Conservation (phyloP, 257 asterid species). For the Datura wrightii region DNA sequence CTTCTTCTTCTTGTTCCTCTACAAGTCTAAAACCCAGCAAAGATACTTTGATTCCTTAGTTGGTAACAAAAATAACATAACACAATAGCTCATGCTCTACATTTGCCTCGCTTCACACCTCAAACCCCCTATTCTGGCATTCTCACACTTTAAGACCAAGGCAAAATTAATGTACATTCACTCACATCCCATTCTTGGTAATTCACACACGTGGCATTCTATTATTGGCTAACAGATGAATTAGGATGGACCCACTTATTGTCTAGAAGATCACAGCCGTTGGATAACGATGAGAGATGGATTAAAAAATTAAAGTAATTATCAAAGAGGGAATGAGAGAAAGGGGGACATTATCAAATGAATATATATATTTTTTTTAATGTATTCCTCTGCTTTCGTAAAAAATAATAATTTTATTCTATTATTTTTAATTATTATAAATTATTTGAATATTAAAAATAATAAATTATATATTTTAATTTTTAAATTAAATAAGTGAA, state of each 20-base stretch:
- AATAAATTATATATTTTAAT: no score
- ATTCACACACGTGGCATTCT: constrained; percentile 23
- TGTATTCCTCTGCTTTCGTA: no score
- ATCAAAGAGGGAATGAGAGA: no score
- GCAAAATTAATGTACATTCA: constrained; percentile 3
- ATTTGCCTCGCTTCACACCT: constrained; percentile 35
- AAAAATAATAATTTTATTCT: no score
- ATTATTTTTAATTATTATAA: no score
- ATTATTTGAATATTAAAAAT: no score
- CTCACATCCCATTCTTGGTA: neutral
- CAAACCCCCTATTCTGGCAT: constrained; percentile 13
- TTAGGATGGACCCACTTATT: constrained; percentile 17
- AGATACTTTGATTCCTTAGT: constrained; percentile 50
- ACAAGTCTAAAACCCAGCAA: constrained; percentile 36
- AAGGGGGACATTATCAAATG: no score
- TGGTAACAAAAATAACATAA: constrained; percentile 40
- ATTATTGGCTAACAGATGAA: neutral
- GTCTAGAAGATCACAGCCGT: constrained; percentile 3
- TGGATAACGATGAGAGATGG: neutral
- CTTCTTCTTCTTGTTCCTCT: constrained; percentile 21
- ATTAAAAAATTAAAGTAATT: neutral
- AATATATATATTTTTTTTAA: no score
- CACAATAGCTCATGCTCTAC: constrained; percentile 36
- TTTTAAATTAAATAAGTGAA: no score
- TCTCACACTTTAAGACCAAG: constrained; percentile 33